Percentiles rank a stretch among this genome's conserved stretches.
Conservation (phyloP, 2,329 filamentous ascomycete species). For the Plectosphaerella sp. region DNA sequence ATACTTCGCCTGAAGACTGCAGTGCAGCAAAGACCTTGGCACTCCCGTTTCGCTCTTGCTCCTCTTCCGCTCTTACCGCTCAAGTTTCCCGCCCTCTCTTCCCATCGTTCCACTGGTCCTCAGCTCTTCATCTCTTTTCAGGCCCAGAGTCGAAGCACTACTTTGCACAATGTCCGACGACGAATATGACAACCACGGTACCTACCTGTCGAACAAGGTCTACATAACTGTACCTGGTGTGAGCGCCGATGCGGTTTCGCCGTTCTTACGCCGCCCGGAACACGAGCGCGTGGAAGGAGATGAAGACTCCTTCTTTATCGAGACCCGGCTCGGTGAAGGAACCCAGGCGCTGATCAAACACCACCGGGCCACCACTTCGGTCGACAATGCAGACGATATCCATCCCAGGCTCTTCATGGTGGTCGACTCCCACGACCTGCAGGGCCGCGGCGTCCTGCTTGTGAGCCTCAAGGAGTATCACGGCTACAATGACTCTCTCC, state of each 20-base stretch:
- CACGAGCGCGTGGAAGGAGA: too few species aligned
- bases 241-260: neutral
- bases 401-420: conserved; percentile 2
- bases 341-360: conserved; percentile 1
- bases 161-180: too few species aligned
- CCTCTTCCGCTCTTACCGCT: too few species aligned
- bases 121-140: too few species aligned
- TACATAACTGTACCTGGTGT: conserved; percentile 3
- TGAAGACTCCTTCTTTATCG: neutral
- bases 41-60: too few species aligned
- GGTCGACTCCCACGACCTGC: conserved; percentile 1
- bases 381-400: neutral
- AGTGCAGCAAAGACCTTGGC: too few species aligned
- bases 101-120: too few species aligned
- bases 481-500: conserved; percentile 4
- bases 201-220: neutral
- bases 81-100: too few species aligned
- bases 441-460: conserved; percentile 1
- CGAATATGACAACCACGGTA: neutral
- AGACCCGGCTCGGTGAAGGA: neutral
- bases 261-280: too few species aligned
- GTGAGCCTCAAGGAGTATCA: conserved; percentile 1
- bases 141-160: too few species aligned
- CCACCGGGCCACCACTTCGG: neutral
- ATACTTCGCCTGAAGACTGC: too few species aligned